phyloP scores from a whole-genome alignment of 441 rosid genomes.

The Theobroma grandiflorum region DNA sequence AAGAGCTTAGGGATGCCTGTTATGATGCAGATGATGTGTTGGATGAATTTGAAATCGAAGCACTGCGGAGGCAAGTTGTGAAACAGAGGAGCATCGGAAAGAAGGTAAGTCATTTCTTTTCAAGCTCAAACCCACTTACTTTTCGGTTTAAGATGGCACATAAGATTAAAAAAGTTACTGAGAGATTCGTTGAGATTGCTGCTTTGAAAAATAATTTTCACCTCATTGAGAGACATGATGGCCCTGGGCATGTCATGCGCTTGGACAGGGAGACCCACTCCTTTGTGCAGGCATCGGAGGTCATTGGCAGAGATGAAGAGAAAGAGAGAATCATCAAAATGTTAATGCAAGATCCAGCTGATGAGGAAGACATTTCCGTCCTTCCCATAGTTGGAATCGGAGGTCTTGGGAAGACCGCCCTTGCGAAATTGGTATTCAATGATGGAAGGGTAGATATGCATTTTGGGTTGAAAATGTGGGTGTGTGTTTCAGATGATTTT shows the following conservation, averaged over 20 bases:
- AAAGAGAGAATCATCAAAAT: no score
- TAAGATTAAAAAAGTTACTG: conserved; percentile 6
- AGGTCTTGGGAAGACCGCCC: background rate
- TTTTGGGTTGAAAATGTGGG: no score
- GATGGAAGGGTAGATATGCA: background rate
- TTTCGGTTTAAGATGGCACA: background rate
- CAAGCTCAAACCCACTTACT: background rate
- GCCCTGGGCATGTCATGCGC: background rate
- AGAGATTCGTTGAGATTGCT: conserved; percentile 17
- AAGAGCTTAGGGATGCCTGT: no score
- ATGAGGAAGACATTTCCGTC: no score
- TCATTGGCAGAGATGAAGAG: no score
- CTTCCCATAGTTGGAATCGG: no score
- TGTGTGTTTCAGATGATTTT: no score
- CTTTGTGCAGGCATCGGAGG: no score
- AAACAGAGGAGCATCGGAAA: background rate
- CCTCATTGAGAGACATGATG: no score
- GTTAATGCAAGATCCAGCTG: no score
- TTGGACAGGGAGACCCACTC: background rate
- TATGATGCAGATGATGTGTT: no score
- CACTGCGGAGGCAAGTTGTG: background rate
- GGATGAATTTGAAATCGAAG: background rate
- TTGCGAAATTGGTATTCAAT: background rate
- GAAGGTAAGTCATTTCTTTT: conserved; percentile 29
- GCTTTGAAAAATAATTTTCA: background rate